Base-by-base conservation (phyloP, 192 early-diverging fungal species). In the Chytriomyces sp. region DNA sequence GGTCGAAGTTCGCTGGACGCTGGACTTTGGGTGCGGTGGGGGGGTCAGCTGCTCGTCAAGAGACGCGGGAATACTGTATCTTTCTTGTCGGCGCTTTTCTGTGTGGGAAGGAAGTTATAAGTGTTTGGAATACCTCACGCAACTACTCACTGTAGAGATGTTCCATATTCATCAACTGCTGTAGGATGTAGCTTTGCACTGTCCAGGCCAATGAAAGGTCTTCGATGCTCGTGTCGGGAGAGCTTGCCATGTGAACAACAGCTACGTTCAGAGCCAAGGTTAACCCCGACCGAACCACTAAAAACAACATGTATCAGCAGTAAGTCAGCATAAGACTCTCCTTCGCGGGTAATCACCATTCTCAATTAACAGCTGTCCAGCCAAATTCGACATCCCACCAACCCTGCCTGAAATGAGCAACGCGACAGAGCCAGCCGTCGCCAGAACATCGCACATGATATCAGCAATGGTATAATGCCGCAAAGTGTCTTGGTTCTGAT, bases 391-490 rank as follows among this genome's bases (percentile, higher is more conserved):
- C 35, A 35, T 35, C 35, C 35, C 35, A 64, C 10, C 35, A 2
- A 35, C 35, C 35, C 35, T 35, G 2, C 35, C 35, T 35, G 35
- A 35, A 35, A 35, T 35, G 24, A 64, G 26, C 62, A 6, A 24
- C 24, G 62, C 26, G 4, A 64, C 62, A 64, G 62, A 18, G 10
- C 62, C 62, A 24, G 7, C 62, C 1, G 62, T 64, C 3, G 62
- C 62, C 10, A 64, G n/a, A 1, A 64, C 13, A 64, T 64, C 62
- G 62, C 62, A 64, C 13, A 26, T 11, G 26, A 64, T 64, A 26
- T 64, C 62, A 26, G 62, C 62, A 64, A 64, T 64, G n/a, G 7
- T 64, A 26, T 5, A 64, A 64, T 64, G 13, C 11, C 18, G 26
- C 24, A 18, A 18, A 24, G 62, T 64, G 4, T 11, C 18, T 28